Evolutionary conservation across 1,284 basidiomycete species (phyloP).

Genomic region (Puccinia sorghi): DNA sequence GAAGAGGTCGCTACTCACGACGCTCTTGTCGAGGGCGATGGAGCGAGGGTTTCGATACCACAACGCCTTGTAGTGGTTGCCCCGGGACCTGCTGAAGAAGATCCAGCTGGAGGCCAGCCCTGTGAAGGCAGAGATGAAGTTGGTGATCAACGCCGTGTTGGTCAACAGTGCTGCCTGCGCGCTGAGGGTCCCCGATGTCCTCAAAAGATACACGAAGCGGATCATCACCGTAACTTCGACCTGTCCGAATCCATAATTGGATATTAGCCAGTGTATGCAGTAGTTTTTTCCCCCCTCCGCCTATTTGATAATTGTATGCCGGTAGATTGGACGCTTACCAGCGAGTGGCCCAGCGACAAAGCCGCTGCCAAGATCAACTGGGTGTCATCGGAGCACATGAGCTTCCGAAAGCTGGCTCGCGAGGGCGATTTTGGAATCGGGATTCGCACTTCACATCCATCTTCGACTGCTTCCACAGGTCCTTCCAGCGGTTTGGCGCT

Average conservation of each 20-base stretch:
- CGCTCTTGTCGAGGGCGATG: too few relatives aligned
- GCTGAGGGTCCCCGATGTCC: slow-evolving; percentile 4
- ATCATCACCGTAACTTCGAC: background rate
- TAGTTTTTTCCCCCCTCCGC: too few relatives aligned
- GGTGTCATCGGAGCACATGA: background rate
- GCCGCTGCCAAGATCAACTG: slow-evolving; percentile 1
- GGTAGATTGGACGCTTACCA: background rate
- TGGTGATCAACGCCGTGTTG: background rate
- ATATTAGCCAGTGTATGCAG: background rate
- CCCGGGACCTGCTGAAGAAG: background rate
- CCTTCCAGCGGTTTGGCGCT: background rate
- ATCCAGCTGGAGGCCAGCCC: background rate
- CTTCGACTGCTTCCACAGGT: background rate
- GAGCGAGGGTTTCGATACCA: background rate
- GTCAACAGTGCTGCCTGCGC: background rate
- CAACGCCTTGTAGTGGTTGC: background rate
- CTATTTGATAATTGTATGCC: background rate
- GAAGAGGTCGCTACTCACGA: background rate
- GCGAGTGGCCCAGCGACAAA: background rate
- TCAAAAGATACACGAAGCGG: background rate
- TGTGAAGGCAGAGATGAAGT: background rate
- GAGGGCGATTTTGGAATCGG: background rate
- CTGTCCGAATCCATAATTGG: background rate
- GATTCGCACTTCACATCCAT: background rate
- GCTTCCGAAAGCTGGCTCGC: background rate